phyloP scores from a whole-genome alignment of 257 asterid genomes.

The Solanum arcanum region DNA sequence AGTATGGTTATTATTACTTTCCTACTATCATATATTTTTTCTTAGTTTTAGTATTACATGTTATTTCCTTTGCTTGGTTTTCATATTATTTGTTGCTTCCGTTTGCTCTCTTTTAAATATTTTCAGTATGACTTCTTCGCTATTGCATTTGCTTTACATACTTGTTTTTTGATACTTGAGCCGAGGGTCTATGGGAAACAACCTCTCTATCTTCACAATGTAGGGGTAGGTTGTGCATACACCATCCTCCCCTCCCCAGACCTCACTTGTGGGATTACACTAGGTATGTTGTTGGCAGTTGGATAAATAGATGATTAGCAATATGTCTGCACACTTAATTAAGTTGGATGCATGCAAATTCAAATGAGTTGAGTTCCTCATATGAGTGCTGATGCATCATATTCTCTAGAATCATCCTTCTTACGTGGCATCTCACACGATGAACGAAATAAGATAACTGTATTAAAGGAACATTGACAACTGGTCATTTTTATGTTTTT shows the following conservation, averaged over 20 bases:
- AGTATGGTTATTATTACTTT: not conserved
- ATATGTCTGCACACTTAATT: not conserved
- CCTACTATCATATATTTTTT: not conserved
- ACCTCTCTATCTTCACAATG: not conserved
- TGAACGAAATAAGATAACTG: not conserved
- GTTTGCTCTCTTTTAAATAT: not conserved
- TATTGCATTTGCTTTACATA: not conserved
- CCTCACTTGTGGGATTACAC: not conserved
- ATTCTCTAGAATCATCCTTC: not conserved
- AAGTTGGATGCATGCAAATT: not conserved
- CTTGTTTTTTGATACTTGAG: not conserved
- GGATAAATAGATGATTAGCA: not conserved
- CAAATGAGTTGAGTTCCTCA: not conserved
- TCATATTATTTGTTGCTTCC: not conserved
- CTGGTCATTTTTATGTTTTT: not conserved
- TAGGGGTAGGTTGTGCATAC: not conserved
- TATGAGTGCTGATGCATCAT: not conserved
- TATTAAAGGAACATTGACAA: not conserved
- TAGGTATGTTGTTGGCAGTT: not conserved
- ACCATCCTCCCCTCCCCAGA: not conserved
- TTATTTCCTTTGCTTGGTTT: not conserved
- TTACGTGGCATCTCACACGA: not conserved
- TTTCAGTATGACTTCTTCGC: not conserved
- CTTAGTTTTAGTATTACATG: not conserved
- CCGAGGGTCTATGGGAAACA: not conserved